Conservation (phyloP, 2,329 filamentous ascomycete species). For the Neonectria sp. region DNA sequence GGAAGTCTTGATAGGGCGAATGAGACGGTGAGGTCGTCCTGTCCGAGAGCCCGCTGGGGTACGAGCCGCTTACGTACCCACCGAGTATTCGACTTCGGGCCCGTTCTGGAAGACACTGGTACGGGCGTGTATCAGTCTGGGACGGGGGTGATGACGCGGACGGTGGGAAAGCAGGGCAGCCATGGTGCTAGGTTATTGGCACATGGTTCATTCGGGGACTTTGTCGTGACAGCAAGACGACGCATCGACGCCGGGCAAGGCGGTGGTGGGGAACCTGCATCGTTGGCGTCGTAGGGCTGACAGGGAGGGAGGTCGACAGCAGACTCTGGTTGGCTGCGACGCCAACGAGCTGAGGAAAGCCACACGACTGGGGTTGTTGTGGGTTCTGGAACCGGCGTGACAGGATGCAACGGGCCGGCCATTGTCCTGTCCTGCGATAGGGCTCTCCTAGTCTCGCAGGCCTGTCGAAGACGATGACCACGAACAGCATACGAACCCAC, state of each 20-base stretch:
- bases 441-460: neutral
- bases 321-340: conserved; percentile 28
- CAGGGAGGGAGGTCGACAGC: conserved; percentile 25
- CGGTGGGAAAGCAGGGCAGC: conserved; percentile 25
- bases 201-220: conserved; percentile 38
- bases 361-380: conserved; percentile 15
- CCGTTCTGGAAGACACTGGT: conserved; percentile 26
- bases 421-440: conserved; percentile 19
- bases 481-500: neutral
- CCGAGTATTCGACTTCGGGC: conserved; percentile 34
- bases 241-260: conserved; percentile 30
- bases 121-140: conserved; percentile 23
- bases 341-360: conserved; percentile 29
- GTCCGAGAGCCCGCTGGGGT: conserved; percentile 32
- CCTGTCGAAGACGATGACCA: neutral
- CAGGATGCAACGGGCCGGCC: conserved; percentile 16
- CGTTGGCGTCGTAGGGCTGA: conserved; percentile 49
- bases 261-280: conserved; percentile 38
- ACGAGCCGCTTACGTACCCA: conserved; percentile 44
- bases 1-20: conserved; percentile 37
- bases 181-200: conserved; percentile 30
- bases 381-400: conserved; percentile 14
- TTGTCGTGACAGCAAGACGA: conserved; percentile 36
- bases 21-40: conserved; percentile 32
- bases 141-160: conserved; percentile 25